Evolutionary conservation across 495 filamentous ascomycete species (phyloP).

Genomic region (Xylaria flabelliformis): DNA sequence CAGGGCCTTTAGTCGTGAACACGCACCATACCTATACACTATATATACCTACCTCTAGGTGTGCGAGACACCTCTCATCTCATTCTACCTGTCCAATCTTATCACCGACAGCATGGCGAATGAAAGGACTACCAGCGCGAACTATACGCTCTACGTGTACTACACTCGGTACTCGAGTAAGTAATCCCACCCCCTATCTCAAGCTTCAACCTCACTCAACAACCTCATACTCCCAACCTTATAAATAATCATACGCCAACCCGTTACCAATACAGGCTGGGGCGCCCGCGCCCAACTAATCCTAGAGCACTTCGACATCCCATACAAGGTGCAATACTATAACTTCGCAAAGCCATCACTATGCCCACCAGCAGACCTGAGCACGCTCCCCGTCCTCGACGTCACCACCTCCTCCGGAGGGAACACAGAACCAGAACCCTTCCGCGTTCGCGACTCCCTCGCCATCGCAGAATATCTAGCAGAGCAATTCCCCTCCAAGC

Average conservation of each 20-base stretch:
- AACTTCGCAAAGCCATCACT: slow-evolving; percentile 21
- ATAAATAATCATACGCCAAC: slow-evolving; percentile 6
- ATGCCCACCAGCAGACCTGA: slow-evolving; percentile 24
- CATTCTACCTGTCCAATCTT: neutral
- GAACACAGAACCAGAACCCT: slow-evolving; percentile 26
- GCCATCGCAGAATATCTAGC: slow-evolving; percentile 62
- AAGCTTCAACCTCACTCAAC: neutral
- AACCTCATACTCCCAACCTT: neutral
- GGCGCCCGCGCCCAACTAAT: slow-evolving; percentile 32
- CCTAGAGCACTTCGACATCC: slow-evolving; percentile 33
- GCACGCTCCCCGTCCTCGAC: slow-evolving; percentile 31
- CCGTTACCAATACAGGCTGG: slow-evolving; percentile 26
- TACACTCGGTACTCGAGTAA: slow-evolving; percentile 38
- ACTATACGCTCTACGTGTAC: slow-evolving; percentile 33
- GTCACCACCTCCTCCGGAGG: neutral
- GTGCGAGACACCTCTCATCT: neutral
- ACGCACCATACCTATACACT: neutral
- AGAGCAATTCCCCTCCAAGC: slow-evolving; percentile 50
- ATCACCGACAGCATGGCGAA: slow-evolving; percentile 22
- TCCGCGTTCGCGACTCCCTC: slow-evolving; percentile 57
- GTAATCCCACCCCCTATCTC: neutral
- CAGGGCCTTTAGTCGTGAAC: neutral
- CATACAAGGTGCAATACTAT: slow-evolving; percentile 28
- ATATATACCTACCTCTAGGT: neutral
- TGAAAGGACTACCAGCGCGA: slow-evolving; percentile 11